Percentiles rank a stretch among this genome's conserved stretches.
phyloP scores from a whole-genome alignment of 1,139 yeast species.

The Suzukiozyma palmioleophila region DNA sequence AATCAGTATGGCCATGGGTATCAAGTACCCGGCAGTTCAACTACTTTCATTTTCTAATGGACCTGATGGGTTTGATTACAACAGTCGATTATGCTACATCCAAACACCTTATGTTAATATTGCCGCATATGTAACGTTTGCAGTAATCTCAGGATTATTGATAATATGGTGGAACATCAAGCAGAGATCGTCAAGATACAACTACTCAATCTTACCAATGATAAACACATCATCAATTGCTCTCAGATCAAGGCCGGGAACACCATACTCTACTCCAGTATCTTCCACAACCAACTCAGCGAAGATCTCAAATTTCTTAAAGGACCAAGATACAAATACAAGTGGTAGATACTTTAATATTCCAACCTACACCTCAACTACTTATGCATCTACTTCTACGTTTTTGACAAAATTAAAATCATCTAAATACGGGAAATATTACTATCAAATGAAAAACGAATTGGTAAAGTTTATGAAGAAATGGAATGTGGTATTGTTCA shows the following conservation, averaged over 20 bases:
- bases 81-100: constrained; percentile 43
- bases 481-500: constrained; percentile 16
- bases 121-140: constrained; percentile 31
- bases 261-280: not conserved
- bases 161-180: constrained; percentile 29
- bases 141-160: constrained; percentile 28
- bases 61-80: constrained; percentile 23
- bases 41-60: constrained; percentile 30
- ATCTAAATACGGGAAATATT: not conserved
- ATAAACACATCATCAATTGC: constrained; percentile 5
- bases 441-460: not conserved
- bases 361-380: constrained; percentile 8
- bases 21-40: constrained; percentile 50
- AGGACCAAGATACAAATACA: constrained; percentile 16
- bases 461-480: constrained; percentile 10
- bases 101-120: constrained; percentile 48
- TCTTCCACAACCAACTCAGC: constrained; percentile 11
- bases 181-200: constrained; percentile 16
- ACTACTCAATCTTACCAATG: constrained; percentile 6
- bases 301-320: constrained; percentile 20
- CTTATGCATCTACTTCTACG: not conserved
- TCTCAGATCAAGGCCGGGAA: not conserved
- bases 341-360: constrained; percentile 1
- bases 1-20: constrained; percentile 60
- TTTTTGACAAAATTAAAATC: not conserved